Conservation (phyloP, 1,139 yeast species). For the Saccharomycopsis hybrid region DNA sequence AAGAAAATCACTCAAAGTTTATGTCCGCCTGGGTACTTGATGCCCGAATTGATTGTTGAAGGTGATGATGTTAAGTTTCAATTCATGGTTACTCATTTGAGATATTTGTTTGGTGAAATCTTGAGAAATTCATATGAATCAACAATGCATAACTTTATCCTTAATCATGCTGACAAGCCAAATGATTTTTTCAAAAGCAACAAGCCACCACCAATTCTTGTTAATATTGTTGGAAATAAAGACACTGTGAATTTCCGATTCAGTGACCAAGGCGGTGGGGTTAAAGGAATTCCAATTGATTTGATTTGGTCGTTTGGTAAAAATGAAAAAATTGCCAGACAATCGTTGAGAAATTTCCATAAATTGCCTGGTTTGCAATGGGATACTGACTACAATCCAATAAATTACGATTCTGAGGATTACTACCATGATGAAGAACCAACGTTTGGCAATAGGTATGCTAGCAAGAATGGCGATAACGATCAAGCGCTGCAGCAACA, state of each 20-base stretch:
- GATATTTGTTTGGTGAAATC: conserved; percentile 80
- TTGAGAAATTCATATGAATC: conserved; percentile 81
- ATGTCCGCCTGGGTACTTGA: conserved; percentile 46
- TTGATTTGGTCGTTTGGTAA: conserved; percentile 84
- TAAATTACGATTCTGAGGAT: conserved; percentile 10
- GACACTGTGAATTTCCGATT: conserved; percentile 69
- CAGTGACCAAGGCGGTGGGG: conserved; percentile 89
- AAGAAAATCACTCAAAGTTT: conserved; percentile 37
- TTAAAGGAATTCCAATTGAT: conserved; percentile 43
- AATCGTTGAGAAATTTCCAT: conserved; percentile 58
- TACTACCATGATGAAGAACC: conserved; percentile 21
- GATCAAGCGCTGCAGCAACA: no score
- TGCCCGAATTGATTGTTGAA: conserved; percentile 72
- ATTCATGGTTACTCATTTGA: conserved; percentile 79
- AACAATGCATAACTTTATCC: conserved; percentile 44
- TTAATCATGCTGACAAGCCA: conserved; percentile 28
- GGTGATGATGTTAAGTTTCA: conserved; percentile 68
- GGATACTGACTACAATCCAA: conserved; percentile 26
- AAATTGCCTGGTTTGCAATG: conserved; percentile 50
- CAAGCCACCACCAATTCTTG: conserved; percentile 60
- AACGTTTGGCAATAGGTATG: conserved; percentile 20
- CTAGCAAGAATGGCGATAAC: not conserved
- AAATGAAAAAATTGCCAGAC: conserved; percentile 49
- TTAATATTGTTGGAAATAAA: conserved; percentile 61
- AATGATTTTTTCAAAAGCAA: conserved; percentile 27